phyloP scores from a whole-genome alignment of 2,329 filamentous ascomycete genomes.

The Phialophora verrucosa region DNA sequence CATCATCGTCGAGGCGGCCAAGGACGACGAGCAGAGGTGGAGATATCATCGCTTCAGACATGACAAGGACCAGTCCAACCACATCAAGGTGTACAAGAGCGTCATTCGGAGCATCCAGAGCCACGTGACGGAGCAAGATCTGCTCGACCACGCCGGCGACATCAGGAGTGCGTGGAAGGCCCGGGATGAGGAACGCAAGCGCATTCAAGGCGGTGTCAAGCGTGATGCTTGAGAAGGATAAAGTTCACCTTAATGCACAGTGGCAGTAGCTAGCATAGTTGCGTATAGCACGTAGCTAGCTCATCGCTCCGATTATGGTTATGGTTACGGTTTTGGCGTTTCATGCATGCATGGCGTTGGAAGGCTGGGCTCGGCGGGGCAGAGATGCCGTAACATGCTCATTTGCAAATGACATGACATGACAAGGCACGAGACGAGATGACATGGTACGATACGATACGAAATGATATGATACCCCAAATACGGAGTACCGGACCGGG shows the following conservation, averaged over 20 bases:
- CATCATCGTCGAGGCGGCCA: conserved; percentile 86
- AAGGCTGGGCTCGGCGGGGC: no score
- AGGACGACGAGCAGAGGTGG: conserved; percentile 69
- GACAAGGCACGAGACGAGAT: background rate
- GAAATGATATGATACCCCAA: background rate
- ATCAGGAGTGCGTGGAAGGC: conserved; percentile 83
- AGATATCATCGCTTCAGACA: conserved; percentile 87
- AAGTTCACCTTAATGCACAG: background rate
- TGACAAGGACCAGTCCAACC: conserved; percentile 90
- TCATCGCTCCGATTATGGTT: background rate
- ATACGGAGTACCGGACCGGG: background rate
- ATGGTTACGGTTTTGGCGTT: background rate
- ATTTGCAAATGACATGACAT: background rate
- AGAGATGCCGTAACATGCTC: background rate
- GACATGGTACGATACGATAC: background rate
- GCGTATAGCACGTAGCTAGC: background rate
- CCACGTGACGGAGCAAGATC: conserved; percentile 79
- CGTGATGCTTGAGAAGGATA: background rate
- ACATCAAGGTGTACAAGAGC: conserved; percentile 79
- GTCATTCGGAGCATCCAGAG: conserved; percentile 91
- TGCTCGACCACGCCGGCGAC: conserved; percentile 69
- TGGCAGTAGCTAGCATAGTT: no score
- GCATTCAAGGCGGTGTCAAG: conserved; percentile 13
- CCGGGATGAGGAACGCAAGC: conserved; percentile 32
- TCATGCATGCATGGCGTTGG: background rate